Conservation (phyloP, 176 grass and related monocot genomes). For the Dactylis glomerata region DNA sequence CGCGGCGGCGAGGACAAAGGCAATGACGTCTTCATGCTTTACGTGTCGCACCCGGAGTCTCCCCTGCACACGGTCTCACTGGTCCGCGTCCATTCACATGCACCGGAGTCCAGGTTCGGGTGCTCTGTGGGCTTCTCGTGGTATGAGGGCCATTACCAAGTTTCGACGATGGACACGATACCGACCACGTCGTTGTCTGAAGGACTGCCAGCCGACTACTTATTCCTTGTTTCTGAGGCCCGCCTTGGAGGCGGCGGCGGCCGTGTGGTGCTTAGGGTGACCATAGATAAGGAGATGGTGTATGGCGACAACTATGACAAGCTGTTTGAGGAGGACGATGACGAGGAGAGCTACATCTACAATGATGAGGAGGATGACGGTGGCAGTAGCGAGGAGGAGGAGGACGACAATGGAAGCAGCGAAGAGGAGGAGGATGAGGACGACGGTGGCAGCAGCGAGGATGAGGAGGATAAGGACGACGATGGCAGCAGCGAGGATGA, state of each 20-base stretch:
- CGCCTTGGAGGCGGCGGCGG: background rate
- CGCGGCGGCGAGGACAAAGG: background rate
- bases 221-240: constrained; percentile 9
- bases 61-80: background rate
- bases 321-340: background rate
- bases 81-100: background rate
- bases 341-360: background rate
- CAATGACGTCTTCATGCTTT: background rate
- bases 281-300: background rate
- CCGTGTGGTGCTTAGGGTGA: background rate
- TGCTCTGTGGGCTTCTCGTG: constrained; percentile 19
- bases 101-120: no score
- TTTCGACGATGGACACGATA: background rate
- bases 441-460: no score
- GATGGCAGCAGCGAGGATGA: no score
- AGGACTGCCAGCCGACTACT: background rate
- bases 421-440: background rate
- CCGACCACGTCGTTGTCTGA: background rate
- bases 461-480: no score
- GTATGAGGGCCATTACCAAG: background rate
- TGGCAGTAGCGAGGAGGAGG: background rate
- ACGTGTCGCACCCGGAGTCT: background rate
- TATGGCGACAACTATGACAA: background rate
- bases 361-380: background rate
- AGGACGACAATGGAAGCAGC: background rate